Conservation (phyloP, 257 asterid species). For the Haberlea rhodopensis region DNA sequence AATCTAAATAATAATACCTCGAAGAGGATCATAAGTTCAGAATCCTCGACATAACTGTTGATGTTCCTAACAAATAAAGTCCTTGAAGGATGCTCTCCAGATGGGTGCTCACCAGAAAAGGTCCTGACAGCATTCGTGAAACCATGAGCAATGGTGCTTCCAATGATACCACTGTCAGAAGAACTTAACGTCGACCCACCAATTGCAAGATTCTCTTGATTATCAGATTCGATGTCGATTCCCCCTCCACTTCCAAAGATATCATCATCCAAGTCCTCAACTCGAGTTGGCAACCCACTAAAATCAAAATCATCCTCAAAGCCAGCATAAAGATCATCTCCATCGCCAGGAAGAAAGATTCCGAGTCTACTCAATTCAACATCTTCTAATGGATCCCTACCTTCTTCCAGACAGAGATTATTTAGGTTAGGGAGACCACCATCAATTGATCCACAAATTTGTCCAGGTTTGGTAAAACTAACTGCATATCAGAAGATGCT, state of each 20-base stretch:
- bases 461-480: conserved; percentile 46
- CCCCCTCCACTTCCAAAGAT: conserved; percentile 96
- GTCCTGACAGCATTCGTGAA: conserved; percentile 53
- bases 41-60: conserved; percentile 91
- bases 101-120: conserved; percentile 93
- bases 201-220: conserved; percentile 46
- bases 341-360: conserved; percentile 81
- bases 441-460: conserved; percentile 38
- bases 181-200: conserved; percentile 52
- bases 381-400: conserved; percentile 52
- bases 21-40: conserved; percentile 79
- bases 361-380: conserved; percentile 40
- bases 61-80: conserved; percentile 90
- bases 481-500: conserved; percentile 40
- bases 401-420: conserved; percentile 37
- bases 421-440: conserved; percentile 51
- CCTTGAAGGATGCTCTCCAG: conserved; percentile 97
- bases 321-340: conserved; percentile 86
- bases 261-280: conserved; percentile 95
- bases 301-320: conserved; percentile 81
- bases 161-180: conserved; percentile 53
- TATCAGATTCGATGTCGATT: conserved; percentile 66
- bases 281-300: conserved; percentile 76
- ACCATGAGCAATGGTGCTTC: conserved; percentile 43
- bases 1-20: conserved; percentile 51